These are phyloP conservation scores for Yamadazyma jaroonii DNA, from an alignment of 1,139 yeast species.

Conservation along the genomic window DNA sequence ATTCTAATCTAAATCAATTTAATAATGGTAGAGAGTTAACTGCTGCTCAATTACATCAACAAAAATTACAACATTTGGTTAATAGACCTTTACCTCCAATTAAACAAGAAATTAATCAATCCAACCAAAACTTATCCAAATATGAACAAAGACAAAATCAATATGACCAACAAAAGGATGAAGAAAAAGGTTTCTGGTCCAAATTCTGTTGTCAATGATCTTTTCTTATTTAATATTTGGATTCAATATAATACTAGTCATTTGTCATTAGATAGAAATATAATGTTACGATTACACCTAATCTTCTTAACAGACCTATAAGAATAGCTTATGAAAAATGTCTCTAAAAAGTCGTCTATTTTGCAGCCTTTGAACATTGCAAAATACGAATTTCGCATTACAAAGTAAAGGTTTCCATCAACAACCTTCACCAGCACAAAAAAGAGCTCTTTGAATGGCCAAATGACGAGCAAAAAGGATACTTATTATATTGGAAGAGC, in stretches of 20 bases:
- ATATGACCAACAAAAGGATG: conserved; percentile 39
- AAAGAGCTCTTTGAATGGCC: too few relatives aligned
- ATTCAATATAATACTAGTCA: too few relatives aligned
- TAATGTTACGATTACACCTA: conserved; percentile 3
- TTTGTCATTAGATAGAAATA: conserved; percentile 3
- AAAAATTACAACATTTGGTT: conserved; percentile 49
- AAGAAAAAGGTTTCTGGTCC: conserved; percentile 43
- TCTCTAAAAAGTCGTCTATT: too few relatives aligned
- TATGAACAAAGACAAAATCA: conserved; percentile 27
- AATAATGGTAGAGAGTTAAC: conserved; percentile 14
- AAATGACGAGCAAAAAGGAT: too few relatives aligned
- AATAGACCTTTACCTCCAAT: conserved; percentile 52
- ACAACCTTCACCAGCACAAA: too few relatives aligned
- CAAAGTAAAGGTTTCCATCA: too few relatives aligned
- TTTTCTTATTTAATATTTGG: neutral
- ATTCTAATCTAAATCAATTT: neutral
- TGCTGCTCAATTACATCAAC: conserved; percentile 43
- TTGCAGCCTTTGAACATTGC: too few relatives aligned
- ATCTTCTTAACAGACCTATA: too few relatives aligned
- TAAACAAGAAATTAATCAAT: conserved; percentile 36
- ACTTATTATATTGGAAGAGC: neutral
- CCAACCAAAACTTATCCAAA: conserved; percentile 18
- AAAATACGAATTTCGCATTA: too few relatives aligned
- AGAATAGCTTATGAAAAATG: too few relatives aligned
- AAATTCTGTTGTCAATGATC: conserved; percentile 43